Evolutionary conservation across 1,139 yeast species (phyloP).

Genomic region (Pichia sp.): DNA sequence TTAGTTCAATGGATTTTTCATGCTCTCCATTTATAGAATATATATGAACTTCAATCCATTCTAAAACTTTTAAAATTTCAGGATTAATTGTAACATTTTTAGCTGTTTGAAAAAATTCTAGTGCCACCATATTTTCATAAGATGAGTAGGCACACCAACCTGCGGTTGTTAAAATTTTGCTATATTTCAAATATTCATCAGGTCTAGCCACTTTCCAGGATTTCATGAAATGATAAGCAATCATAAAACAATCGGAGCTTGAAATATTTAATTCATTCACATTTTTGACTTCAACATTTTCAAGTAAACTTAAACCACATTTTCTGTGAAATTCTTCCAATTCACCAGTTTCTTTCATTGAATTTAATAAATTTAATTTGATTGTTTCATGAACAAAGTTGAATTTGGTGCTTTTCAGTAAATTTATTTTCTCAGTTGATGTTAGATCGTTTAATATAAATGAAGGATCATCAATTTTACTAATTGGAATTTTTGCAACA

Average conservation of each 20-base stretch:
- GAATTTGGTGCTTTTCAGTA: conserved; percentile 34
- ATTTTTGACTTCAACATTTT: conserved; percentile 21
- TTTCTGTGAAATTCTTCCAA: conserved; percentile 34
- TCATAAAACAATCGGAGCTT: conserved; percentile 29
- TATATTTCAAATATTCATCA: conserved; percentile 30
- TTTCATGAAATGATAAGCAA: conserved; percentile 34
- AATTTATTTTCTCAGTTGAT: conserved; percentile 33
- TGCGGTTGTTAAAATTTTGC: conserved; percentile 34
- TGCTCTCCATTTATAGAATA: conserved; percentile 29
- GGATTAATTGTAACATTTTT: conserved; percentile 26
- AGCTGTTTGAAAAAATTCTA: conserved; percentile 32
- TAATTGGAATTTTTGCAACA: conserved; percentile 46
- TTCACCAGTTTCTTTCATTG: conserved; percentile 28
- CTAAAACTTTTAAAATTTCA: conserved; percentile 26
- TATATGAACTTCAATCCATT: conserved; percentile 34
- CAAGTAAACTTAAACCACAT: conserved; percentile 40
- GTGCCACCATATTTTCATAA: conserved; percentile 32
- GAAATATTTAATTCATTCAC: conserved; percentile 11
- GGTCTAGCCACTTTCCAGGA: conserved; percentile 30
- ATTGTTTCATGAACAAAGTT: conserved; percentile 34
- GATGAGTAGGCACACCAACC: conserved; percentile 36
- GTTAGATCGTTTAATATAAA: conserved; percentile 33
- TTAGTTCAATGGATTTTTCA: conserved; percentile 30
- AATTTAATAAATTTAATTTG: conserved; percentile 30
- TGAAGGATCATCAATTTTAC: conserved; percentile 30